phyloP scores from a whole-genome alignment of 257 asterid genomes.

The Handroanthus guayacan region DNA sequence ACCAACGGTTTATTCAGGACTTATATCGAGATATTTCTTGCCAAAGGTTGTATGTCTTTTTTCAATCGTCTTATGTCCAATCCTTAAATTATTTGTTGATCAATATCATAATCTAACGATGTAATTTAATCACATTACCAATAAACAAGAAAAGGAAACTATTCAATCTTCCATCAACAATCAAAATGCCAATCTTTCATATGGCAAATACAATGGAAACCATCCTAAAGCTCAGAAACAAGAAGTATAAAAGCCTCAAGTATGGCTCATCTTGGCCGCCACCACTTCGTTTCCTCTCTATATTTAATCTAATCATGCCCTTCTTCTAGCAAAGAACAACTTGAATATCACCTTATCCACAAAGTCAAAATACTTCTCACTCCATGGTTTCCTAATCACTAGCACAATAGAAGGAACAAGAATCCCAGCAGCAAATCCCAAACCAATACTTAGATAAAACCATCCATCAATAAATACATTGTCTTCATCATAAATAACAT shows the following conservation, averaged over 20 bases:
- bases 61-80: too few relatives aligned
- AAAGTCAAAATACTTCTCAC: conserved; percentile 45
- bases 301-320: background rate
- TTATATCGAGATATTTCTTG: too few relatives aligned
- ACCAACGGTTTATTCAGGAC: too few relatives aligned
- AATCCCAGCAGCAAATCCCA: conserved; percentile 60
- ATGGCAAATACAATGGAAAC: background rate
- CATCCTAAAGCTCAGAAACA: background rate
- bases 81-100: too few relatives aligned
- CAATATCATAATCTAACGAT: too few relatives aligned
- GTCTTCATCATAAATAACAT: conserved; percentile 2
- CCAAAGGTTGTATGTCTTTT: too few relatives aligned
- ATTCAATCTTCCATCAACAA: background rate
- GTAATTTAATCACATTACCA: too few relatives aligned
- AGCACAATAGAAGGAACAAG: conserved; percentile 43
- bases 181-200: background rate
- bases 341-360: conserved; percentile 42
- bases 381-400: conserved; percentile 49
- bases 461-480: conserved; percentile 43
- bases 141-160: background rate
- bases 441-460: conserved; percentile 60
- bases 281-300: background rate
- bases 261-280: background rate
- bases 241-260: background rate
- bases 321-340: conserved; percentile 7